These are phyloP conservation scores for Gryganskiella cystojenkinii DNA, from an alignment of 192 early-diverging fungal species.

Conservation along the genomic window DNA sequence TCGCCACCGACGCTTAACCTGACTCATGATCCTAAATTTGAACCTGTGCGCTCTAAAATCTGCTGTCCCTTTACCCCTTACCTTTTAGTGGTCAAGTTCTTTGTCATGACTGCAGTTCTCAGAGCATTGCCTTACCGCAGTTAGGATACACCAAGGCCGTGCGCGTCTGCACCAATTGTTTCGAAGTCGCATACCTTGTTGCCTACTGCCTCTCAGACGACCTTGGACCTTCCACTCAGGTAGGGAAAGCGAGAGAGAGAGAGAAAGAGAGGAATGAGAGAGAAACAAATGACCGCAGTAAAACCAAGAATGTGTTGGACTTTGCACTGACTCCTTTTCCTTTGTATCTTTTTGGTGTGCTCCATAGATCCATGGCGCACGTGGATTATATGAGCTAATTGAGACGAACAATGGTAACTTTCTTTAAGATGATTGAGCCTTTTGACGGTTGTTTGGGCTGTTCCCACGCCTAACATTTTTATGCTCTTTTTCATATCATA, in stretches of 20 bases:
- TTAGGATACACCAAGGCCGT: conserved; percentile 64
- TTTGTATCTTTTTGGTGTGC: background rate
- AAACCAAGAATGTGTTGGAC: no score
- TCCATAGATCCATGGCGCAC: conserved; percentile 45
- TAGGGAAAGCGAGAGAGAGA: no score
- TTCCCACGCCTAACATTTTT: background rate
- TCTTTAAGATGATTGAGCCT: background rate
- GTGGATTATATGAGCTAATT: conserved; percentile 64
- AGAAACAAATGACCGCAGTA: no score
- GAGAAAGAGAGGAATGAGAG: no score
- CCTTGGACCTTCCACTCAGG: conserved; percentile 62
- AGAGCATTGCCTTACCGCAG: conserved; percentile 63
- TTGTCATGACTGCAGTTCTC: conserved; percentile 64
- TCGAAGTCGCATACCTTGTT: conserved; percentile 66
- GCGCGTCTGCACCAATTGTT: conserved; percentile 65
- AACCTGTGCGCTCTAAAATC: background rate
- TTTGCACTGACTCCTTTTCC: background rate
- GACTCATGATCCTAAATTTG: background rate
- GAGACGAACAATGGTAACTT: conserved; percentile 61
- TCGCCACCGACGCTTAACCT: background rate
- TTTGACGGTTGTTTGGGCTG: background rate
- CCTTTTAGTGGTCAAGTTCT: conserved; percentile 62
- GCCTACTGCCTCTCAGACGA: conserved; percentile 66
- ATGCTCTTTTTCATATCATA: conserved; percentile 15
- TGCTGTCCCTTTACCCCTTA: background rate